Base-by-base conservation (phyloP, 2,329 filamentous ascomycete genomes). In the Chaetomium olivaceum region DNA sequence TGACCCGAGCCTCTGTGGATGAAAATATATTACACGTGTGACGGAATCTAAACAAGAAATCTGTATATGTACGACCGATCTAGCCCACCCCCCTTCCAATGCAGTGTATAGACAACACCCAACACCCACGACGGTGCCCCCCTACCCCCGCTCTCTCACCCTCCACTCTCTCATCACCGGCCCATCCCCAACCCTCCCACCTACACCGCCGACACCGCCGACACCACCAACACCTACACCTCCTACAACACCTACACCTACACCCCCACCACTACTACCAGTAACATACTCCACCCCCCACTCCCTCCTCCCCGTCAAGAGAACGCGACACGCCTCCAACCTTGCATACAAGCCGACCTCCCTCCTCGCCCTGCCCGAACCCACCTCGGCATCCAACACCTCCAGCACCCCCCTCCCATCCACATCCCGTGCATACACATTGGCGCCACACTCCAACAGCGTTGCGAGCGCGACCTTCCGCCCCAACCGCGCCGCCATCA, bases 401-500 rank as follows among this genome's bases (percentile, higher is more conserved):
- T 81, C 79, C 1, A 86, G 73, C 8, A 85, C 73, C 50, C 82
- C 79, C 2, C 80, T 66, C 0, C 82, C 81, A 1, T 76, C 74
- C 0, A 75, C 76, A 61, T 85, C 82, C 1, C 81, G 76, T 8
- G 75, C 81, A 36, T 82, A 76, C 0, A 84, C 79, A 33, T 81
- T 83, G 12, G 83, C 83, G 0, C 81, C 80, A 5, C 76, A 70
- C n/a, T 79, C 76, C 14, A 82, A 75, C 12, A 86, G 76, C 8
- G 80, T 78, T 14, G 78, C 79, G 31, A 83, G 74, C 1, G 84
- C 84, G 2, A 83, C 77, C 73, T 85, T 86, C 61, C 82, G 79
- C 0, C 85, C 84, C 23, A 80, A 77, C 2, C 83, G 79, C 1
- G 83, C 83, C 0, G 85, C 84, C 9, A 87, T 71, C 48, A 86